A percentile compares a stretch with the other conserved stretches of the same genome.
These are phyloP conservation scores for Penicillium sp. DNA, from an alignment of 2,329 filamentous ascomycete genomes.

Conservation along the genomic window DNA sequence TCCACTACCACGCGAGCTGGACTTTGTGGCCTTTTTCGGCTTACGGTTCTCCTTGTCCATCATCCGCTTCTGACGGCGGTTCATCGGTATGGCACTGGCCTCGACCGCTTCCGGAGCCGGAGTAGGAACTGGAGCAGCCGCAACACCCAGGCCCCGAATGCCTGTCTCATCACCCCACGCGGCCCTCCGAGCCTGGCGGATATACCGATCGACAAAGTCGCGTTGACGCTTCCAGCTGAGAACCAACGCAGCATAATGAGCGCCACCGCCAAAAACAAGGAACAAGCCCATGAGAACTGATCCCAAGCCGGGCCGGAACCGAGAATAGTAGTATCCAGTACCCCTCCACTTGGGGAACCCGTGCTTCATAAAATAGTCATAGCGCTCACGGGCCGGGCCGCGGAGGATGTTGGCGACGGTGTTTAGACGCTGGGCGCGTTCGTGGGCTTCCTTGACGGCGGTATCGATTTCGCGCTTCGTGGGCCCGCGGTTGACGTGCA, in stretches of 20 bases:
- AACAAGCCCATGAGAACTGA: constrained; percentile 83
- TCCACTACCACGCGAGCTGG: constrained; percentile 44
- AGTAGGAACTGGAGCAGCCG: constrained; percentile 44
- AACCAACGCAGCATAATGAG: constrained; percentile 84
- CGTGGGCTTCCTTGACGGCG: constrained; percentile 78
- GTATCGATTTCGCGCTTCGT: constrained; percentile 75
- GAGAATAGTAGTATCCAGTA: constrained; percentile 96
- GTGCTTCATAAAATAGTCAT: constrained; percentile 91
- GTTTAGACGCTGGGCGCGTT: constrained; percentile 81
- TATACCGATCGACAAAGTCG: constrained; percentile 90
- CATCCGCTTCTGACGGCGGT: constrained; percentile 84
- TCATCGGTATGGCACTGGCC: constrained; percentile 65
- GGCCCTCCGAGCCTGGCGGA: constrained; percentile 82
- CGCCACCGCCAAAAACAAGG: constrained; percentile 78
- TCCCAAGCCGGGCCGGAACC: constrained; percentile 88
- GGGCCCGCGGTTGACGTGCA: constrained; percentile 72
- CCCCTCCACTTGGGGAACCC: constrained; percentile 97
- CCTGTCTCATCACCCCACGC: constrained; percentile 86
- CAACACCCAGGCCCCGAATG: constrained; percentile 60
- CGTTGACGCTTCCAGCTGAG: constrained; percentile 88
- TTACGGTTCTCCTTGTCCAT: constrained; percentile 79
- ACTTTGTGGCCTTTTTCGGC: constrained; percentile 58
- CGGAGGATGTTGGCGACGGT: constrained; percentile 86
- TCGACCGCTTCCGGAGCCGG: constrained; percentile 50
- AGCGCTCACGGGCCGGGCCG: constrained; percentile 79